Evolutionary conservation across 108 stramenopile species (phyloP), one percentile per base, ranked within the genome.

Genomic region (Aureococcus anophagefferens): DNA sequence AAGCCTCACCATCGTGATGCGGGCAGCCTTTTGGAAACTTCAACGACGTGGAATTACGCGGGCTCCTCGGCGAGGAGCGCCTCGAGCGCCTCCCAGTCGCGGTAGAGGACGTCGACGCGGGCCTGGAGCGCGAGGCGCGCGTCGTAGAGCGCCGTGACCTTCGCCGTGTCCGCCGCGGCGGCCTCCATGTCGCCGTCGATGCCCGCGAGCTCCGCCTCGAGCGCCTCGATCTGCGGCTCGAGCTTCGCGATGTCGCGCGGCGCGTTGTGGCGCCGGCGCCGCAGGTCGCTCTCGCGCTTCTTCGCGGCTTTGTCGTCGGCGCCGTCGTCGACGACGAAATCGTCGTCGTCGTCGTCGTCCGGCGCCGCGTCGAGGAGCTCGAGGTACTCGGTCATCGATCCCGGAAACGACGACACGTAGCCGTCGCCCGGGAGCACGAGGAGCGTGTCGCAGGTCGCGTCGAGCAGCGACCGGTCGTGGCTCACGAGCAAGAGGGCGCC

Each of bases 341-440:
- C 51, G 21, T 59, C 51, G 7, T 28, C 17, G 51, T 28, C 51
- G 51, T 25, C 51, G 21, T 59, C 51, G 14, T 16, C 51, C 37
- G 37, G 37, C 37, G 37, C 37, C 51, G 51, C 51, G 51, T 59
- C 51, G 51, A 59, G 1, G 51, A 59, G 1, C 14, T 16, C 51
- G 21, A 59, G 51, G 51, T 59, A 59, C 25, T 59, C 21, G 51
- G 7, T 59, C 51, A 59, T 59, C 21, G 51, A 59, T 11, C 51
- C 51, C 21, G 25, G 3, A 11, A 59, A 59, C 7, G 21, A 25
- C 17, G 51, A 59, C 21, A 59, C 51, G 51, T 59, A 16, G 51
- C 51, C 92, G 45, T 89, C 74, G 44, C 92, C 88, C 77, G 91
- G 89, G 76, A 93, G 91, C 25, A 91, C 86, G 78, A 92, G 90